A percentile compares a stretch with the other conserved stretches of the same genome.
These are phyloP conservation scores for Arthrobotrys musiformis DNA, from an alignment of 2,329 filamentous ascomycete species.

Conservation along the genomic window DNA sequence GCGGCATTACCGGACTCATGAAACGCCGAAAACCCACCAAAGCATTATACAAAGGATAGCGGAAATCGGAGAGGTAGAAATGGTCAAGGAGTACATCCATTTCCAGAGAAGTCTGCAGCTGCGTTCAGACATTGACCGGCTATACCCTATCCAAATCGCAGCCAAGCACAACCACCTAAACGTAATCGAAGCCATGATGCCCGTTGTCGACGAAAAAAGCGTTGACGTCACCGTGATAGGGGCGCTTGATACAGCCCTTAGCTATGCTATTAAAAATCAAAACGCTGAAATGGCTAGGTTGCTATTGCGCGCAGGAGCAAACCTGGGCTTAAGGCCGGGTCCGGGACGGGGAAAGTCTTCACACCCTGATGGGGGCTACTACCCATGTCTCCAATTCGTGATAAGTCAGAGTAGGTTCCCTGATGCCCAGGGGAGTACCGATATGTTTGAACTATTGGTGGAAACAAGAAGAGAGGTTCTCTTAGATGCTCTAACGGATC, in stretches of 20 bases:
- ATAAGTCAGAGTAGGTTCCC: too few species aligned
- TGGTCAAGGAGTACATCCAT: background rate
- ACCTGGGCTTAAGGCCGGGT: background rate
- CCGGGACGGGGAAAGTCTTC: too few species aligned
- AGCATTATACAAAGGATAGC: conserved; percentile 1
- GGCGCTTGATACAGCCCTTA: conserved; percentile 1
- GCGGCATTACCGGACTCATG: background rate
- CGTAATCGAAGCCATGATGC: background rate
- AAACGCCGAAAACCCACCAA: too few species aligned
- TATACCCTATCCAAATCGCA: conserved; percentile 26
- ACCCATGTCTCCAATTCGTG: too few species aligned
- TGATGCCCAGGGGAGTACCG: too few species aligned
- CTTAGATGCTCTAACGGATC: too few species aligned
- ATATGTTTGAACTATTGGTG: too few species aligned
- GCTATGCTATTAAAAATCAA: conserved; percentile 22
- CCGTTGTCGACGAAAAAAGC: background rate
- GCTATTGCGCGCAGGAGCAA: background rate
- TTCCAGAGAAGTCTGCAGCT: background rate
- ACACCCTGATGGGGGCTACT: too few species aligned
- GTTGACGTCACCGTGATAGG: background rate
- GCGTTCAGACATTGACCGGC: background rate
- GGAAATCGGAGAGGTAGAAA: background rate
- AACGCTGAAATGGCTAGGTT: background rate
- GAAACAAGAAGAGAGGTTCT: too few species aligned
- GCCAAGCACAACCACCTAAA: background rate